Evolutionary conservation across 345 rosid species (phyloP).

Genomic region (Lepidium africanum): DNA sequence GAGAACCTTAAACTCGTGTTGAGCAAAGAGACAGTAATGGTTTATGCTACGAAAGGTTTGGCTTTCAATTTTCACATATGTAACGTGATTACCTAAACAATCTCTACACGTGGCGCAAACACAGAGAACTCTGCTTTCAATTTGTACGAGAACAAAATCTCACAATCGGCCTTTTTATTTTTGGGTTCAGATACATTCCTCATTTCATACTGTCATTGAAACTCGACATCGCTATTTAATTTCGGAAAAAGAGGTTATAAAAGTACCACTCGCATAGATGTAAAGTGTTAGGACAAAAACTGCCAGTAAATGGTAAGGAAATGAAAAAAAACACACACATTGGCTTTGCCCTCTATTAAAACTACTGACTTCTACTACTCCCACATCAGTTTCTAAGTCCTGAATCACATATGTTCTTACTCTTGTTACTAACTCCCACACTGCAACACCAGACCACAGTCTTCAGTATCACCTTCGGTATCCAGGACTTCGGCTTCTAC

Average conservation of each 20-base stretch:
- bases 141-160: too few species aligned
- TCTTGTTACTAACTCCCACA: background rate
- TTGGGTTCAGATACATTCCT: background rate
- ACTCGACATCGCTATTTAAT: background rate
- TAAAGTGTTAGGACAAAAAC: background rate
- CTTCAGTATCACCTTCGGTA: slow-evolving; percentile 24
- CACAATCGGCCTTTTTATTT: too few species aligned
- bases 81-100: background rate
- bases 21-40: background rate
- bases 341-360: background rate
- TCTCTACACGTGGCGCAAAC: too few species aligned
- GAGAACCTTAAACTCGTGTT: background rate
- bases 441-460: background rate
- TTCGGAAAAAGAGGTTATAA: background rate
- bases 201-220: background rate
- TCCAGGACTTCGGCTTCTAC: slow-evolving; percentile 36
- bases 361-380: background rate
- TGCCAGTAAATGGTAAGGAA: background rate
- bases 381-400: background rate
- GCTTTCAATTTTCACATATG: background rate
- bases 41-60: background rate
- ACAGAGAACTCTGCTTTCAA: too few species aligned
- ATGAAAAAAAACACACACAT: background rate
- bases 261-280: background rate
- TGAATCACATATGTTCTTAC: background rate